Base-by-base conservation (phyloP, 2,329 filamentous ascomycete genomes). In the Cytospora piceicola region DNA sequence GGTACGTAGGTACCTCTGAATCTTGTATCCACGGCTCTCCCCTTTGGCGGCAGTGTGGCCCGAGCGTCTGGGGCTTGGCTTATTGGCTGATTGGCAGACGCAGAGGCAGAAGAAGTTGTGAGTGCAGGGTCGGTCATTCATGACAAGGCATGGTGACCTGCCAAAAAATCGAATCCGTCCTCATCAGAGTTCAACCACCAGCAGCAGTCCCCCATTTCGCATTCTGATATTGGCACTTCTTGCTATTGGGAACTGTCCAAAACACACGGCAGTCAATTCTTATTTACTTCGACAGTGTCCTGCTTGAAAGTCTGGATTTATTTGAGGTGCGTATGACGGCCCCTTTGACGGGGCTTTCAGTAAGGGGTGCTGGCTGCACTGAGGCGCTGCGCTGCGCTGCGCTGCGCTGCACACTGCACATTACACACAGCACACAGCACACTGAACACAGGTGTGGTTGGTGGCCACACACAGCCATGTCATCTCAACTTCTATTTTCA, bases 211-310 rank as follows among this genome's bases (percentile, higher is more conserved):
- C 53, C 22, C 22, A 36, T 61, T 67, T 61, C 61, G 53, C 64
- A 64, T 68, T 66, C 64, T 57, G 64, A 68, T 67, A 68, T 68
- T 64, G 67, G 34, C 65, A 24, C n/a, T 53, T 46, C 53, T 52
- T 49, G 42, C 59, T 57, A 56, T 63, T 63, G 54, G 51, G 27
- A 15, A 52, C 59, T 30, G 22, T 36, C 29, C 42, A 51, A 39
- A 63, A 59, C 20, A n/a, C 57, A 66, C 60, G 36, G 8, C 56
- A 58, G 14, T 22, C 4, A 12, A 17, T 61, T 64, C 22, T 15
- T 1, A 32, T 55, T 52, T 55, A 22, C 34, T 52, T 20, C 12
- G 11, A 55, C 54, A 36, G 11, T 20, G 11, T 20, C 12, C 3
- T 36, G 29, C 29, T 54, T 22, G 34, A 34, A 54, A 49, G 60